phyloP scores from a whole-genome alignment of 306 rosid species.

The Arachis hypogaea region DNA sequence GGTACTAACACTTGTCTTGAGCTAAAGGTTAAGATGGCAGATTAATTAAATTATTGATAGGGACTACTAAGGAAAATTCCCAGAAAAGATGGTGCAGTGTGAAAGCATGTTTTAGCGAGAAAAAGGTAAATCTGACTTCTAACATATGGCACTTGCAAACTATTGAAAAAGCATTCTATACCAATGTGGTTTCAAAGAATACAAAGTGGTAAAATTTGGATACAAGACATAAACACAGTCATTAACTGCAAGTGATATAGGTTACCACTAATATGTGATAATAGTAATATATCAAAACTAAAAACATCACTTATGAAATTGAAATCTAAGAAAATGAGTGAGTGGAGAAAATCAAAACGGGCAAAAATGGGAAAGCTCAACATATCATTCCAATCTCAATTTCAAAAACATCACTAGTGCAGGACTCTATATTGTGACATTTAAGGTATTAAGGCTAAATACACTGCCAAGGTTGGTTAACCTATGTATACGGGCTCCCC shows the following conservation, averaged over 20 bases:
- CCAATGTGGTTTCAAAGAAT: background rate
- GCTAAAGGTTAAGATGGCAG: conserved; percentile 9
- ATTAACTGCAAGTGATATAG: background rate
- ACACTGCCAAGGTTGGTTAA: conserved; percentile 31
- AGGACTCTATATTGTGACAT: conserved; percentile 28
- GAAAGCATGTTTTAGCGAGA: too few species aligned
- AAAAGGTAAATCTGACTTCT: conserved; percentile 26
- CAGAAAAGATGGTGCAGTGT: background rate
- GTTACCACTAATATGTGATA: background rate
- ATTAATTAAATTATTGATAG: conserved; percentile 10
- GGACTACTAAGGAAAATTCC: conserved; percentile 21
- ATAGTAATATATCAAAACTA: conserved; percentile 10
- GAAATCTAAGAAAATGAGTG: background rate
- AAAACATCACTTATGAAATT: background rate
- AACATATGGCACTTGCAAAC: background rate
- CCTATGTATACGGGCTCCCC: conserved; percentile 37
- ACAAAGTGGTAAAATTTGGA: background rate
- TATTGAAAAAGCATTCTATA: conserved; percentile 14
- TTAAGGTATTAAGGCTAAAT: background rate
- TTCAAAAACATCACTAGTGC: conserved; percentile 26
- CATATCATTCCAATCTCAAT: conserved; percentile 19
- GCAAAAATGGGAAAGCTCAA: background rate
- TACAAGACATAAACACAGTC: background rate
- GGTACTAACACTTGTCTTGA: conserved; percentile 39
- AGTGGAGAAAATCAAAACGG: conserved; percentile 2